Evolutionary conservation across 2,329 filamentous ascomycete genomes (phyloP), one percentile per base, ranked within the genome.

Genomic region (Colletotrichum viniferum): DNA sequence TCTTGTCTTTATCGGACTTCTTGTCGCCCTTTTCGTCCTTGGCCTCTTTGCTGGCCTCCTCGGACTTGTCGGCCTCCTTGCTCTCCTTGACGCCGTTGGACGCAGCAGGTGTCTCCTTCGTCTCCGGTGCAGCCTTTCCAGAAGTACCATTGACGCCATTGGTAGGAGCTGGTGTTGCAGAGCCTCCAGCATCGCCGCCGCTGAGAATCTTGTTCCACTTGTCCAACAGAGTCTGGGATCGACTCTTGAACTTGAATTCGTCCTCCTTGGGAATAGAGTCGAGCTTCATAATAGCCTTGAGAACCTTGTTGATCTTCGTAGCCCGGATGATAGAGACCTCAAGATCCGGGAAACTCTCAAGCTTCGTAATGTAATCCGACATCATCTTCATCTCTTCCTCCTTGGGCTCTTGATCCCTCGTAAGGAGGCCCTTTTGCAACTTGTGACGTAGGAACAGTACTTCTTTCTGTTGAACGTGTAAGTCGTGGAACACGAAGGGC

Each of bases 231-330:
- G 90, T 88, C 78, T 94, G 90, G 43, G 95, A 96, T 67, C 97
- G 94, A 78, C 92, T 88, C 87, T 97, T 97, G 91, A 99, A 98
- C 71, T 94, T 87, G 84, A 94, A 97, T 78, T 98, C 94, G 43
- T 96, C 94, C 78, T 99, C 97, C 76, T 93, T 93, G 7, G 96
- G 96, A 79, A 99, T 98, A 5, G 90, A 90, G 58, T 93, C 90
- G 10, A 99, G 89, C 87, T 98, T 98, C 80, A 98, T 88, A 78
- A 99, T 97, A 6, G 94, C 96, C 87, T 97, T 98, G 73, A 99
- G 90, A 13, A 99, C 96, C 87, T 99, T 99, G 91, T 98, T 96
- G 85, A 99, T 98, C 90, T 98, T 99, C 77, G 97, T 99, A 16
- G 88, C 89, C 77, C 95, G 92, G 81, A 98, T 98, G 80, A 98